Evolutionary conservation across 139 green algal genomes (phyloP).

Genomic region (Chlamydomonas incerta): DNA sequence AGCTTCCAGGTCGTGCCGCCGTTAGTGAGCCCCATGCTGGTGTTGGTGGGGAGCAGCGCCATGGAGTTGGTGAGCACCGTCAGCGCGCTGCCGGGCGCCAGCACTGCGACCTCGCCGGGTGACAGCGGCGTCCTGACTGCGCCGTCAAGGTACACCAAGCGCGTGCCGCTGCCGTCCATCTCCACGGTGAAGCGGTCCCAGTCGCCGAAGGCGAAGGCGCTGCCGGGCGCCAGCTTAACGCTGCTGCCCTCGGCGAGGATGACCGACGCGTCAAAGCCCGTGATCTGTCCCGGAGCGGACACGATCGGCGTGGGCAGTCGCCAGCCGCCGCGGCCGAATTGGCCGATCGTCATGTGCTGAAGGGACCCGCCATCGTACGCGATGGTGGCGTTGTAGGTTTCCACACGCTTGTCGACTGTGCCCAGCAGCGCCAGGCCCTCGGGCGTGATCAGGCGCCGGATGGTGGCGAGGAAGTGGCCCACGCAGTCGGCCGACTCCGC

Average conservation of each 20-base stretch:
- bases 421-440: background rate
- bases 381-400: constrained; percentile 35
- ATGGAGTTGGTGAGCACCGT: background rate
- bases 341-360: background rate
- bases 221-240: background rate
- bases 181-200: background rate
- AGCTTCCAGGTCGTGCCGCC: background rate
- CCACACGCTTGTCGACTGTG: too few species aligned
- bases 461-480: background rate
- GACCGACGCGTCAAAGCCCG: background rate
- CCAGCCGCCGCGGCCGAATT: background rate
- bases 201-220: background rate
- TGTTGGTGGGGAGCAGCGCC: background rate
- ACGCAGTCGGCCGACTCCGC: background rate
- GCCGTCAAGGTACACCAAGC: background rate
- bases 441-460: background rate
- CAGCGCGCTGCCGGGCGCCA: background rate
- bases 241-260: background rate
- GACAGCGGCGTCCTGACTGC: background rate
- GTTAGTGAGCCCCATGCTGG: background rate
- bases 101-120: background rate
- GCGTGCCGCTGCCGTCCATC: background rate
- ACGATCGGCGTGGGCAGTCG: background rate
- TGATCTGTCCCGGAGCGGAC: background rate
- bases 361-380: background rate